Base-by-base conservation (phyloP, 2,329 filamentous ascomycete genomes). In the Pseudogymnoascus sp. region DNA sequence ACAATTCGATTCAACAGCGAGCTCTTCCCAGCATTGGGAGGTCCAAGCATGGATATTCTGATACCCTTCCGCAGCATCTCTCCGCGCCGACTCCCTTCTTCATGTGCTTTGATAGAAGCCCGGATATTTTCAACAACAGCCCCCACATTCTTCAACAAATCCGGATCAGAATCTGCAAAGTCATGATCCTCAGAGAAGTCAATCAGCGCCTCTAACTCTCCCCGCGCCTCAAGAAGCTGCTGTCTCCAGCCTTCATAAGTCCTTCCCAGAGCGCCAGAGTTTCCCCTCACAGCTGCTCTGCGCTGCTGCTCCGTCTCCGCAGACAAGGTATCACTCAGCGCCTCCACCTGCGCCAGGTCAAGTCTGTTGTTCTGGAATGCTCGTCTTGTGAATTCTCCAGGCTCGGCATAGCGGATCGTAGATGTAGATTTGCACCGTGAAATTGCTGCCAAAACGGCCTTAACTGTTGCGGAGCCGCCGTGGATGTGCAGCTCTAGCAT, bases 151-250 rank as follows among this genome's bases (percentile, higher is more conserved):
- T 72, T 74, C 49, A 96, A 81, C 21, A 97, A 80, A 63, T 89
- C 83, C 0, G 81, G 77, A 0, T 91, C 89, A 2, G 90, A 88
- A 75, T 96, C 92, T 69, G 97, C 93, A 71, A 99, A 96, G 77
- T 97, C 90, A 76, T 99, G 93, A 71, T 97, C 95, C 74, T 99
- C 95, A 0, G 91, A 89, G 73, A 99, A 99, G 75, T 99, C 95
- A 66, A 99, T 97, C 68, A 99, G 77, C 0, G 95, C 95, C 76
- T 99, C 95, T 40, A 99, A 82, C 76, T 97, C 93, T 8, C 91
- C 95, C 1, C 95, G 85, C 8, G 93, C 93, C 66, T 88, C 82
- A 5, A 97, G 79, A 16, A 99, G 77, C 67, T 86, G 81, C 66
- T 84, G 79, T 25, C 93, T 86, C 95, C 95, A 99, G 8, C 71